Evolutionary conservation across 2,329 filamentous ascomycete genomes (phyloP).

Genomic region (Epichloe coenophiala): DNA sequence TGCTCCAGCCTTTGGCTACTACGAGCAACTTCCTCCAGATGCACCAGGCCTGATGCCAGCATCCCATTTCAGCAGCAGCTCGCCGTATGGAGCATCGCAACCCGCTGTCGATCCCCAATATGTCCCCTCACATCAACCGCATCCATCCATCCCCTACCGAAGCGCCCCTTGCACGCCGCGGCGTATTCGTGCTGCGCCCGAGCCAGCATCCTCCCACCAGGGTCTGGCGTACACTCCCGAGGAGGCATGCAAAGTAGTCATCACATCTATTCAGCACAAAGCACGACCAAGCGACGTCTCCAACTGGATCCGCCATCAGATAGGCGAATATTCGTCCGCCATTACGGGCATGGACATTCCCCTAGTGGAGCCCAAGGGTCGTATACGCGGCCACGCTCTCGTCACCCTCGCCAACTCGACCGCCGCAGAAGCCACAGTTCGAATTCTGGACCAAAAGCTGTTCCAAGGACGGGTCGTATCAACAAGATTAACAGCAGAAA

Average conservation of each 20-base stretch:
- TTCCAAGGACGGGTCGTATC: conserved; percentile 14
- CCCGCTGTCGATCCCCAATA: background rate
- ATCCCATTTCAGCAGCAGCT: background rate
- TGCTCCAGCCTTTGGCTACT: background rate
- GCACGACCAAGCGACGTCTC: conserved; percentile 12
- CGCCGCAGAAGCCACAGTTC: conserved; percentile 12
- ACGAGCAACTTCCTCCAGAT: background rate
- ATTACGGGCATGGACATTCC: conserved; percentile 16
- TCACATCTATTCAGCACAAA: conserved; percentile 15
- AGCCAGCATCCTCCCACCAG: background rate
- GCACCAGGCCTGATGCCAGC: background rate
- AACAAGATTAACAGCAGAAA: background rate
- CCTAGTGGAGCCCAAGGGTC: conserved; percentile 9
- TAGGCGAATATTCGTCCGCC: conserved; percentile 9
- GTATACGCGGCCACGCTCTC: conserved; percentile 15
- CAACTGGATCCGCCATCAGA: conserved; percentile 15
- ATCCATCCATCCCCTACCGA: background rate
- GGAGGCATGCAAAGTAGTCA: conserved; percentile 12
- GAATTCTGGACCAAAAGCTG: conserved; percentile 13
- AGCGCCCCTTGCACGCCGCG: background rate
- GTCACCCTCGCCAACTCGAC: conserved; percentile 11
- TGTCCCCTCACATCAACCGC: background rate
- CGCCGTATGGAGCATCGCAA: background rate
- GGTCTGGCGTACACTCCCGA: conserved; percentile 3
- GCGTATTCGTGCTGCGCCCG: background rate